Conservation (phyloP, 2,329 filamentous ascomycete genomes). For the Penicillium rolfsii region DNA sequence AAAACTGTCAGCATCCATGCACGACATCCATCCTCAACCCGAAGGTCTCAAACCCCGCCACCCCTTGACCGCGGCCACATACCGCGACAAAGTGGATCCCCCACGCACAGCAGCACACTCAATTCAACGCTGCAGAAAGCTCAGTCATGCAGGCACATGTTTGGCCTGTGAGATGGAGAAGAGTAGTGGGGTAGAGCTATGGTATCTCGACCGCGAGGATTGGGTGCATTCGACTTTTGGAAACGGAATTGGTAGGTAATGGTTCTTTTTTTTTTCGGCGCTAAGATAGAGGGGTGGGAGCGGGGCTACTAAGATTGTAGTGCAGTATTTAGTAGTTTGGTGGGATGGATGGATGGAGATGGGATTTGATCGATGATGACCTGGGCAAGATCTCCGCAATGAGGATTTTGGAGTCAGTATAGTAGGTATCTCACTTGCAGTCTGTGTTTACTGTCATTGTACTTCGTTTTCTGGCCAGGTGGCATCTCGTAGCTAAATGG, state of each 20-base stretch:
- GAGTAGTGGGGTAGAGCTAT: slow-evolving; percentile 2
- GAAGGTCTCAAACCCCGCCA: too few relatives aligned
- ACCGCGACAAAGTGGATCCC: slow-evolving; percentile 5
- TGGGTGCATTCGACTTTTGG: not conserved
- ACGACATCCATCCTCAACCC: slow-evolving; percentile 17
- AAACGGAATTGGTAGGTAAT: not conserved
- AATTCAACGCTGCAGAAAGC: not conserved
- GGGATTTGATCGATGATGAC: not conserved
- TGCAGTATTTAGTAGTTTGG: slow-evolving; percentile 3
- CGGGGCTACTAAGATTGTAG: slow-evolving; percentile 19
- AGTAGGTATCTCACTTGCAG: not conserved
- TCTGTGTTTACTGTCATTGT: not conserved
- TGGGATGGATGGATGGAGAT: not conserved
- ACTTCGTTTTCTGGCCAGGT: not conserved
- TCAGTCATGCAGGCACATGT: not conserved
- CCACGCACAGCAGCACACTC: not conserved
- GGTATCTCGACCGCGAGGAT: not conserved
- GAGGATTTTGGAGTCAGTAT: not conserved
- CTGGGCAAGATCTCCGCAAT: not conserved
- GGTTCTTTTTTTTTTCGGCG: slow-evolving; percentile 20
- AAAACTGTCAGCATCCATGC: slow-evolving; percentile 27
- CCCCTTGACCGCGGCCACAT: slow-evolving; percentile 4
- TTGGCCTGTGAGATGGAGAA: not conserved
- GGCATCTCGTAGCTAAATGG: not conserved
- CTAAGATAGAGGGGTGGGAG: slow-evolving; percentile 24